Base-by-base conservation (phyloP, 352 stramenopile species). In the Phytophthora syringae region DNA sequence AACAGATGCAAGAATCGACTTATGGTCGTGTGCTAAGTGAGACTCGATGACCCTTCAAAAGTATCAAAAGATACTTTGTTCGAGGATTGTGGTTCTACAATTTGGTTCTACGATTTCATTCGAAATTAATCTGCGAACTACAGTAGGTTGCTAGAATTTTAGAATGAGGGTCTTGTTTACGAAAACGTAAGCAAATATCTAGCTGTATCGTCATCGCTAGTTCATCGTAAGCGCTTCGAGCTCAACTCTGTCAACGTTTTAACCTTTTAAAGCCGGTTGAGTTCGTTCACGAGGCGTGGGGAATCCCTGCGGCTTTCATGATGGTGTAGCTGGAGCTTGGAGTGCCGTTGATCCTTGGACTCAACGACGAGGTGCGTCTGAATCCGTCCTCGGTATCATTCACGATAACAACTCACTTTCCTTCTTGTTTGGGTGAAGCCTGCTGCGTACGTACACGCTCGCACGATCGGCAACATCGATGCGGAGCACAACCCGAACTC, bases 301-400 rank as follows among this genome's bases (percentile, higher is more conserved):
- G n/a, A n/a, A n/a, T n/a, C n/a, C n/a, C n/a, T n/a, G n/a, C n/a
- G n/a, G 27, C 27, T 9, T 60, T 71, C 30, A 64, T 80, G 27
- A 82, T 87, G 70, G 75, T 73, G 18, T 63, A 84, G 62, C 61
- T 87, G 47, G 66, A 77, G 7, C 56, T 84, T 25, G 74, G 70
- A 39, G 47, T 63, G 36, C 48, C 69, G n/a, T 28, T 81, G 63
- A 16, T 77, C 22, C 63, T 82, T 27, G 56, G 67, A 21, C 57
- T 61, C 40, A 70, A 61, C 32, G 51, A 65, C 22, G 67, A 72
- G 61, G 72, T 82, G 47, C 5, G 56, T 45, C 39, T 45, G 6
- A 24, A 20, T 15, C 15, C 18, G 11, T 16, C 11, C 7, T 16
- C n/a, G n/a, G 32, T 10, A 15, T 16, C 11, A 37, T 11, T 37